Conservation (phyloP, 2,329 filamentous ascomycete species). For the Penicillium sclerotigenum region DNA sequence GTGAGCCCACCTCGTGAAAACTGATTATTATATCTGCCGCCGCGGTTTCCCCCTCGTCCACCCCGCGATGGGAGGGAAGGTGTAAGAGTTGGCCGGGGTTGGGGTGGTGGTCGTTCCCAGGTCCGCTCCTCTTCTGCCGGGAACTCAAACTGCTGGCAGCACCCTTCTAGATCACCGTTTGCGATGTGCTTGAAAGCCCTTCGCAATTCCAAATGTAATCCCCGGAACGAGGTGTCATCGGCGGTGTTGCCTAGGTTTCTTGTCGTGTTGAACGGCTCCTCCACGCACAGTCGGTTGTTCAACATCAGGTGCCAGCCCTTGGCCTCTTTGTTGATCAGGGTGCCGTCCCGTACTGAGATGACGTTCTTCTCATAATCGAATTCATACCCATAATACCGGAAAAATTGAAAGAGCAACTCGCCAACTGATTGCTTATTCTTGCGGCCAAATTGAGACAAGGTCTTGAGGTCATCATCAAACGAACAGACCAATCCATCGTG, state of each 20-base stretch:
- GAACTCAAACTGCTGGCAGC: constrained; percentile 83
- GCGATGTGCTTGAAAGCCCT: constrained; percentile 81
- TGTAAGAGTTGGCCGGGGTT: constrained; percentile 54
- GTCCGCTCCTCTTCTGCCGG: constrained; percentile 71
- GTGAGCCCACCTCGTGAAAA: constrained; percentile 48
- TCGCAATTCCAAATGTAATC: constrained; percentile 83
- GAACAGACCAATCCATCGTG: constrained; percentile 66
- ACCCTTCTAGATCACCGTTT: constrained; percentile 73
- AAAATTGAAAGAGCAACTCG: constrained; percentile 90
- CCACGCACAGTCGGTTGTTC: constrained; percentile 86
- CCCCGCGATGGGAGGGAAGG: constrained; percentile 45
- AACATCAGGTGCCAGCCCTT: constrained; percentile 81
- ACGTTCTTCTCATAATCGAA: constrained; percentile 83
- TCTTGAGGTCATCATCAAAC: constrained; percentile 82
- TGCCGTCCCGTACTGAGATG: constrained; percentile 80
- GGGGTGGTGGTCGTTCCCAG: constrained; percentile 56
- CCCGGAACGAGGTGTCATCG: constrained; percentile 89
- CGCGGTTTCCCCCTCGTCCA: constrained; percentile 48
- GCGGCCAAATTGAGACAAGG: constrained; percentile 68
- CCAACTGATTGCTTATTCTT: constrained; percentile 80
- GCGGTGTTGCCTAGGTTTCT: constrained; percentile 95
- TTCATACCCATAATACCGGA: constrained; percentile 90
- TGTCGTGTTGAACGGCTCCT: constrained; percentile 89
- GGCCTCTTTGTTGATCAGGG: constrained; percentile 71
- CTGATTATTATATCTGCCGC: constrained; percentile 50